Conservation (phyloP, 179 eudicot genomes). For the Amaranthus tricolor region DNA sequence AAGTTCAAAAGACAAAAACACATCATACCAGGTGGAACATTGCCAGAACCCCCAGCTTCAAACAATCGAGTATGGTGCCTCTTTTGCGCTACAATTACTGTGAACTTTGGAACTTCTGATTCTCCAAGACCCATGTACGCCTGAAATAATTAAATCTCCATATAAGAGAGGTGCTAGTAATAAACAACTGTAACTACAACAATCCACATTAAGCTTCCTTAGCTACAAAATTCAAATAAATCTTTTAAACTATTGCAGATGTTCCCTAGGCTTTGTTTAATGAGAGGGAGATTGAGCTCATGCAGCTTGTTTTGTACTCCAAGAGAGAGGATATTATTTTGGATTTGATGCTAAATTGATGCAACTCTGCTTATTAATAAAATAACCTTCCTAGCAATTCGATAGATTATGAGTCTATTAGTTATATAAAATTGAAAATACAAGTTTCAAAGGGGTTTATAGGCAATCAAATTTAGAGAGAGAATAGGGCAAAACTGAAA, state of each 20-base stretch:
- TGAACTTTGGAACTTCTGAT: slow-evolving; percentile 71
- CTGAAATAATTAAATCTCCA: slow-evolving; percentile 33
- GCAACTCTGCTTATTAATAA: neutral
- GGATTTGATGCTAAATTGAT: too few relatives aligned
- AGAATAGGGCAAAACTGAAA: too few relatives aligned
- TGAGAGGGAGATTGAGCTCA: neutral
- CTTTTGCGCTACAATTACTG: slow-evolving; percentile 91
- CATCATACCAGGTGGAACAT: slow-evolving; percentile 80
- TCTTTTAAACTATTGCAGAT: neutral
- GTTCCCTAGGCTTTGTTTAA: neutral
- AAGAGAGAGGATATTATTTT: neutral
- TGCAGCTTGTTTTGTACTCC: neutral
- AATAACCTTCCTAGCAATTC: neutral
- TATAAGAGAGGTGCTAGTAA: neutral
- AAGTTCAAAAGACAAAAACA: slow-evolving; percentile 12
- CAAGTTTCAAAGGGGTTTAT: neutral
- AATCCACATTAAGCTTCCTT: neutral
- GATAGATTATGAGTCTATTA: neutral
- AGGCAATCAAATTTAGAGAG: too few relatives aligned
- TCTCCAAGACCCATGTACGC: slow-evolving; percentile 77
- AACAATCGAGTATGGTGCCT: slow-evolving; percentile 81
- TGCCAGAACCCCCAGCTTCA: slow-evolving; percentile 57
- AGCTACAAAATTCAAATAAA: neutral
- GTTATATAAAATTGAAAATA: neutral
- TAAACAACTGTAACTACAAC: neutral